A percentile compares a stretch with the other conserved stretches of the same genome.
phyloP scores from a whole-genome alignment of 2,329 filamentous ascomycete species.

The Allantophomopsis lycopodina region DNA sequence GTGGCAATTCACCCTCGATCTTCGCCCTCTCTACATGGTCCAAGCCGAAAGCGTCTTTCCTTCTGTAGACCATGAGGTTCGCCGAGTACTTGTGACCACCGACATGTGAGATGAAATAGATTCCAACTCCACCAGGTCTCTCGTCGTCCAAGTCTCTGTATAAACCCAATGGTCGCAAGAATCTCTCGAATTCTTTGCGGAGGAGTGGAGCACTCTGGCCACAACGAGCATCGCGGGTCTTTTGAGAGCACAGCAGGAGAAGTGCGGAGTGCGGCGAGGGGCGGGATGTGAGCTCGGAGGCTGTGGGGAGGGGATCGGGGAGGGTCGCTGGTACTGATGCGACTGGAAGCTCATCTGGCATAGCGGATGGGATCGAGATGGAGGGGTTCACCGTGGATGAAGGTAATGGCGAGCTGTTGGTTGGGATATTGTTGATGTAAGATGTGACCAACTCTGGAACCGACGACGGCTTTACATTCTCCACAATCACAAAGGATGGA shows the following conservation, averaged over 20 bases:
- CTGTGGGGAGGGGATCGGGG: conserved; percentile 15
- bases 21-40: conserved; percentile 17
- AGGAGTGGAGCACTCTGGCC: conserved; percentile 86
- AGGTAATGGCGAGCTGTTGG: conserved; percentile 42
- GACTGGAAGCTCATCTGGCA: neutral
- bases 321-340: conserved; percentile 17
- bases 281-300: conserved; percentile 35
- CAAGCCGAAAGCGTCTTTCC: conserved; percentile 18
- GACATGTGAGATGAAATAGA: conserved; percentile 94
- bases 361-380: conserved; percentile 34
- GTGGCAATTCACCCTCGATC: conserved; percentile 15
- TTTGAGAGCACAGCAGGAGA: conserved; percentile 87
- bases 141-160: conserved; percentile 82
- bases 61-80: conserved; percentile 85
- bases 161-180: conserved; percentile 71
- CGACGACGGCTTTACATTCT: conserved; percentile 66
- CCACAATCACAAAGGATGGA: conserved; percentile 70
- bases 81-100: conserved; percentile 95
- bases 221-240: conserved; percentile 87
- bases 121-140: conserved; percentile 79
- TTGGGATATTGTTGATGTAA: conserved; percentile 60
- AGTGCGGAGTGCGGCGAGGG: conserved; percentile 73
- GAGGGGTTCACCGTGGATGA: conserved; percentile 37
- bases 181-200: conserved; percentile 77
- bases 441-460: conserved; percentile 58